A percentile compares a stretch with the other conserved stretches of the same genome.
phyloP scores from a whole-genome alignment of 345 rosid genomes.

The Brassica nigra region DNA sequence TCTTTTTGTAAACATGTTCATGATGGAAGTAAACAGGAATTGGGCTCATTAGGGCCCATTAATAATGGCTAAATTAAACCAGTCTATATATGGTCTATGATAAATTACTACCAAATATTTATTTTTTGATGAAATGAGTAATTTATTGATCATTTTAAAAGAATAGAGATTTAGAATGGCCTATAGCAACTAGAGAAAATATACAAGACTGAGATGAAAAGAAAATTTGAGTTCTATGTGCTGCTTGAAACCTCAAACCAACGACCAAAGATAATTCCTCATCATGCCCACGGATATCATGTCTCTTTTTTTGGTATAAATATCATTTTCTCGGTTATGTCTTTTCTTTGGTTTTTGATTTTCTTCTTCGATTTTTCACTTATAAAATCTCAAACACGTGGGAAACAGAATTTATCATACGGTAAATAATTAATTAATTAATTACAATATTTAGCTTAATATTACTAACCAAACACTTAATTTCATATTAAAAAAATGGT shows the following conservation, averaged over 20 bases:
- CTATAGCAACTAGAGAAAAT: no score
- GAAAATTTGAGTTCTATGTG: no score
- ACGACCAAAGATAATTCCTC: background rate
- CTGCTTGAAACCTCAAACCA: no score
- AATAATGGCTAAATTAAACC: background rate
- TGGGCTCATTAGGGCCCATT: background rate
- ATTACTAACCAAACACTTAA: background rate
- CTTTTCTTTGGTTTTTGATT: background rate
- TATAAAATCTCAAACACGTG: conserved; percentile 4
- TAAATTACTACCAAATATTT: background rate
- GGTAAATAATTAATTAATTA: background rate
- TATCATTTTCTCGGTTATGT: background rate
- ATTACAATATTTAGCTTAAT: background rate
- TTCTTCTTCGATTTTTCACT: background rate
- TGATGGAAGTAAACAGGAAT: background rate
- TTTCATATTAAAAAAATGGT: no score
- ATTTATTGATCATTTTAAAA: no score
- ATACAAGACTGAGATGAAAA: no score
- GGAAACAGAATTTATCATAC: background rate
- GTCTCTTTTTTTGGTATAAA: background rate
- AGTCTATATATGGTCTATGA: background rate
- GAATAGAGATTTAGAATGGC: no score
- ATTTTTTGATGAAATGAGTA: no score
- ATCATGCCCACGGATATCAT: background rate
- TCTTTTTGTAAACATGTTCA: background rate